A percentile compares a stretch with the other conserved stretches of the same genome.
Conservation (phyloP, 306 rosid genomes). For the Amphicarpaea edgeworthii region DNA sequence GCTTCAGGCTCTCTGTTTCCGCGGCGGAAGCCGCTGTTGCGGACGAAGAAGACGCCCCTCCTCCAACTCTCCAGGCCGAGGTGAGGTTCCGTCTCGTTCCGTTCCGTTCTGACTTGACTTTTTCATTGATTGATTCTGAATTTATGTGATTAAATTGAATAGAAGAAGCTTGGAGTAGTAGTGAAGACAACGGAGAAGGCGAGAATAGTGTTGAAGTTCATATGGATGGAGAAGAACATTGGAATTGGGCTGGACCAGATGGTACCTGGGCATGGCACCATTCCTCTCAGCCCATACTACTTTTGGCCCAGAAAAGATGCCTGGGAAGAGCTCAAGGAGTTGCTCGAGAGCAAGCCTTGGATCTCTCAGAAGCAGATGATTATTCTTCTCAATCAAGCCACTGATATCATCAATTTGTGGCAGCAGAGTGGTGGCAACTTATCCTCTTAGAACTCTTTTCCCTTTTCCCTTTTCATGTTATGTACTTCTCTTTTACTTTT, state of each 20-base stretch:
- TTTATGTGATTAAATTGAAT: no score
- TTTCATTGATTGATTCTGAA: no score
- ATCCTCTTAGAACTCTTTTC: conserved; percentile 40
- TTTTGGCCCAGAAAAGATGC: conserved; percentile 99
- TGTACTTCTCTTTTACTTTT: conserved; percentile 17
- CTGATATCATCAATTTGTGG: conserved; percentile 97
- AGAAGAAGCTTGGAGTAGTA: conserved; percentile 93
- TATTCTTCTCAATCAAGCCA: conserved; percentile 98
- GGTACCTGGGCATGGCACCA: conserved; percentile 84
- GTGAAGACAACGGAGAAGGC: conserved; percentile 84
- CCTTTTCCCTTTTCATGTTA: conserved; percentile 17
- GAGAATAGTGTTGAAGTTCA: conserved; percentile 86
- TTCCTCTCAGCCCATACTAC: conserved; percentile 95
- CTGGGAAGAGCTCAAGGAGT: conserved; percentile 97
- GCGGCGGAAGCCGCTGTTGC: conserved; percentile 12
- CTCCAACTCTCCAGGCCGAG: conserved; percentile 46
- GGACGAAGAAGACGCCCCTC: conserved; percentile 54
- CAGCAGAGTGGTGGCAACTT: conserved; percentile 98
- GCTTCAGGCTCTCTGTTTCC: conserved; percentile 45
- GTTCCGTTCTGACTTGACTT: no score
- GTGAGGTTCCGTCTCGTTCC: no score
- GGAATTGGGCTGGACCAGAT: conserved; percentile 87
- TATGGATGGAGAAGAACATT: conserved; percentile 99
- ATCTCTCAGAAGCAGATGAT: conserved; percentile 98
- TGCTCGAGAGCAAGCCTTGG: conserved; percentile 97